phyloP scores from a whole-genome alignment of 2,329 filamentous ascomycete genomes.

The Diplodia sapinea region DNA sequence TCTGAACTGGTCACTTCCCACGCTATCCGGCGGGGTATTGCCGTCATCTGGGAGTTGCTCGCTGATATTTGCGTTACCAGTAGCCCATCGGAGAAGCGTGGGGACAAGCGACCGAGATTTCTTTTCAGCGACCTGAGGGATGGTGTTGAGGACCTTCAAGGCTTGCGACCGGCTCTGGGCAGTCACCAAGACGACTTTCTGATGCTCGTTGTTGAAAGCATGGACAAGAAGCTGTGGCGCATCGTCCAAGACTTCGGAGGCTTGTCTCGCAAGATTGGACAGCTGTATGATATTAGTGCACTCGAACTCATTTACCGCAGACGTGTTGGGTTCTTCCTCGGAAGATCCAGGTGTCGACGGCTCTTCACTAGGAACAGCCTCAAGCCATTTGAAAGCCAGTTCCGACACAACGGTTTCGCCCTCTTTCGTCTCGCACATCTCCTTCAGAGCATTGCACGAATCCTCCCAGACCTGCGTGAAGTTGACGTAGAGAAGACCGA shows the following conservation, averaged over 20 bases:
- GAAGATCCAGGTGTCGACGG: slow-evolving; percentile 34
- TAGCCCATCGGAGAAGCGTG: slow-evolving; percentile 79
- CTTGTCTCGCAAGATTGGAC: slow-evolving; percentile 57
- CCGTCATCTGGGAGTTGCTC: slow-evolving; percentile 33
- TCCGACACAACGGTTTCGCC: slow-evolving; percentile 76
- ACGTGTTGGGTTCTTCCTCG: background rate
- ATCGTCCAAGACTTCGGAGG: slow-evolving; percentile 3
- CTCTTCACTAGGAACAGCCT: slow-evolving; percentile 30
- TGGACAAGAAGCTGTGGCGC: slow-evolving; percentile 61
- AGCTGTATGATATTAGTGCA: slow-evolving; percentile 74
- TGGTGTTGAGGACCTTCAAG: slow-evolving; percentile 74
- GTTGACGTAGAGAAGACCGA: slow-evolving; percentile 86
- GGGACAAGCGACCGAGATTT: slow-evolving; percentile 84
- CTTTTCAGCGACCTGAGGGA: slow-evolving; percentile 82
- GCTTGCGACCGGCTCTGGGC: slow-evolving; percentile 74
- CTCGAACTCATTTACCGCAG: slow-evolving; percentile 73
- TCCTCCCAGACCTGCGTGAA: slow-evolving; percentile 89
- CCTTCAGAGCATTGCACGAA: slow-evolving; percentile 74
- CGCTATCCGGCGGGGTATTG: slow-evolving; percentile 32
- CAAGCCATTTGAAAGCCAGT: slow-evolving; percentile 79
- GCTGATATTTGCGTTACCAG: slow-evolving; percentile 35
- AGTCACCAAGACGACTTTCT: slow-evolving; percentile 57
- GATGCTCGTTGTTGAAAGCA: slow-evolving; percentile 70
- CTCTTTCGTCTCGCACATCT: slow-evolving; percentile 70
- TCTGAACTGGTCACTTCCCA: slow-evolving; percentile 34